Base-by-base conservation (phyloP, 208 protist species). In the Acanthamoeba healyi region DNA sequence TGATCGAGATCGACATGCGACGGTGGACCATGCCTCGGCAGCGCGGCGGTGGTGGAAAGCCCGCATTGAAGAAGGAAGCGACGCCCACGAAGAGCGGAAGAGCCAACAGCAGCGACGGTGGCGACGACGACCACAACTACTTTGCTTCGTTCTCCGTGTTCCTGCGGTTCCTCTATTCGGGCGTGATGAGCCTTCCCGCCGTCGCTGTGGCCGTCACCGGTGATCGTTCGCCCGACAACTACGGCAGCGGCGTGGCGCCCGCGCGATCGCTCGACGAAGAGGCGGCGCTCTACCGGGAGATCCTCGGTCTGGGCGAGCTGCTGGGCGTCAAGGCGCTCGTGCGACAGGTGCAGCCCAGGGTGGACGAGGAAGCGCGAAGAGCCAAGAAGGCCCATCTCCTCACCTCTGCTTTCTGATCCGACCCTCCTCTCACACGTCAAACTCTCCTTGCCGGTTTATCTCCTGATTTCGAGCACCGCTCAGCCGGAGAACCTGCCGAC, bases 361-460 rank as follows among this genome's bases (percentile, higher is more conserved):
- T 84, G 12, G 44, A 84, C 9, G 44, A 56, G 6, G 74, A 84
- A 38, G 44, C 17, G 17, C 74, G 32, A 56, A 5, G 74, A 14
- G 5, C 29, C 44, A 84, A 84, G 74, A 84, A 84, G 74, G 74
- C 74, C 10, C 74, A 84, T 9, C 74, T 84, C n/a, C 42, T 84
- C 26, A 84, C 74, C 26, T 84, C 74, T 15, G 74, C 74, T 12
- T 84, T 84, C 42, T 84, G 36, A 77, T 5, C 63, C 58, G 49
- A 15, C 49, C 6, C 49, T 54, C 49, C 15, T 54, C 49, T 15
- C 15, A 6, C 49, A 19, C 49, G 49, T 54, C 49, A n/a, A n/a
- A n/a, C 49, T 54, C 49, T 54, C 49, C 49, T n/a, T n/a, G n/a
- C n/a, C n/a, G n/a, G n/a, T n/a, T n/a, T n/a, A n/a, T n/a, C n/a